Percentiles rank a stretch among this genome's conserved stretches.
Evolutionary conservation across 2,329 filamentous ascomycete genomes (phyloP).

Genomic region (Pseudogymnoascus destructans): DNA sequence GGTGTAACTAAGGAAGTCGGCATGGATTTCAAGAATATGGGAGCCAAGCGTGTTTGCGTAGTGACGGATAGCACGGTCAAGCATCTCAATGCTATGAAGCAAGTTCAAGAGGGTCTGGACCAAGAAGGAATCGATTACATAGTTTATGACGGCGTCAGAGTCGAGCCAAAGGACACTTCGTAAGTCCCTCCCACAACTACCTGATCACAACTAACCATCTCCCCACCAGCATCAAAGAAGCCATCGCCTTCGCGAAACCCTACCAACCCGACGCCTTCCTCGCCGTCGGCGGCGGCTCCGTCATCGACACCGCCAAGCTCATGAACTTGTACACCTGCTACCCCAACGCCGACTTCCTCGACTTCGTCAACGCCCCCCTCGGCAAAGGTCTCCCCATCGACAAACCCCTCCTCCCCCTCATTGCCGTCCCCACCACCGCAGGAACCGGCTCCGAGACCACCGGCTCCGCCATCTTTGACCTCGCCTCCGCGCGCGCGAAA

Average conservation of each 20-base stretch:
- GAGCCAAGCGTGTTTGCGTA: slow-evolving; percentile 73
- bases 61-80: slow-evolving; percentile 79
- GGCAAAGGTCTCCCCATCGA: slow-evolving; percentile 71
- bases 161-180: slow-evolving; percentile 94
- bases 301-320: slow-evolving; percentile 95
- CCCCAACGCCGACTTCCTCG: slow-evolving; percentile 84
- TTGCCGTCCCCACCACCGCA: slow-evolving; percentile 75
- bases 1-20: slow-evolving; percentile 92
- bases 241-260: slow-evolving; percentile 73
- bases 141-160: slow-evolving; percentile 65
- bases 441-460: slow-evolving; percentile 90
- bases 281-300: slow-evolving; percentile 83
- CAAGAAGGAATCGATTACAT: slow-evolving; percentile 67
- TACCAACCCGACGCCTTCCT: slow-evolving; percentile 79
- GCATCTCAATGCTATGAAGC: slow-evolving; percentile 77
- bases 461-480: slow-evolving; percentile 93
- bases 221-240: slow-evolving; percentile 58
- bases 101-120: slow-evolving; percentile 68
- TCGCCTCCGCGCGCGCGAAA: slow-evolving; percentile 80
- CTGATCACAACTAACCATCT: not conserved
- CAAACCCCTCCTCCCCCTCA: slow-evolving; percentile 57
- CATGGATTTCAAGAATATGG: slow-evolving; percentile 93
- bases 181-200: slow-evolving; percentile 31
- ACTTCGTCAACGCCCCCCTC: slow-evolving; percentile 93
- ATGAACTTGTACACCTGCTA: slow-evolving; percentile 95